A percentile compares a stretch with the other conserved stretches of the same genome.
phyloP scores from a whole-genome alignment of 345 rosid species.

The Citrus sinensis region DNA sequence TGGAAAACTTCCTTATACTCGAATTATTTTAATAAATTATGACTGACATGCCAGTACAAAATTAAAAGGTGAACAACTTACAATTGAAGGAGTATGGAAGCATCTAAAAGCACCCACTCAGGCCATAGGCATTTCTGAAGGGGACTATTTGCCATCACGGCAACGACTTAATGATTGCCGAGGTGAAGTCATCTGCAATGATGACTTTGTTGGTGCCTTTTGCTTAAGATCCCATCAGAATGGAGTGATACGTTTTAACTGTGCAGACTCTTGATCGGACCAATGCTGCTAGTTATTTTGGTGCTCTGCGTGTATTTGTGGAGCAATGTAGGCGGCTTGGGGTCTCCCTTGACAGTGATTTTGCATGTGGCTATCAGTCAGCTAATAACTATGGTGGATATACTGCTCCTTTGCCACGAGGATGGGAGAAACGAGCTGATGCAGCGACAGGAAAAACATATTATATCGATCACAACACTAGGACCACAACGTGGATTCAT shows the following conservation, averaged over 20 bases:
- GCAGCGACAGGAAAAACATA: slow-evolving; percentile 86
- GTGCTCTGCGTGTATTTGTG: slow-evolving; percentile 91
- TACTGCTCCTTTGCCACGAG: slow-evolving; percentile 89
- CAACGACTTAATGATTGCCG: slow-evolving; percentile 82
- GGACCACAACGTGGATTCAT: slow-evolving; percentile 91
- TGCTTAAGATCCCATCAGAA: slow-evolving; percentile 95
- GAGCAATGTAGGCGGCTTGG: slow-evolving; percentile 89
- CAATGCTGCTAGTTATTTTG: slow-evolving; percentile 96
- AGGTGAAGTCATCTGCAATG: slow-evolving; percentile 78
- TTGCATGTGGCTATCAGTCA: slow-evolving; percentile 59
- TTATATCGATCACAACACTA: slow-evolving; percentile 91
- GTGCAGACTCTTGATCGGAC: slow-evolving; percentile 98
- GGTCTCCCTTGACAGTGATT: slow-evolving; percentile 85
- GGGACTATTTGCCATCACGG: slow-evolving; percentile 79
- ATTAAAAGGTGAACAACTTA: slow-evolving; percentile 80
- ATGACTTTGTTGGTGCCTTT: slow-evolving; percentile 80
- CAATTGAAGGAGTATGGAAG: slow-evolving; percentile 92
- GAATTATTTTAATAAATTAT: slow-evolving; percentile 67
- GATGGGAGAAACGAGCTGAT: slow-evolving; percentile 97
- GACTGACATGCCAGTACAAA: slow-evolving; percentile 93
- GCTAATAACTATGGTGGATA: slow-evolving; percentile 56
- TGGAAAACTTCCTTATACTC: slow-evolving; percentile 71
- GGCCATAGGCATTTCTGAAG: slow-evolving; percentile 79
- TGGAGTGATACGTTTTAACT: slow-evolving; percentile 94
- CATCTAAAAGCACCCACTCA: slow-evolving; percentile 69